Evolutionary conservation across 2,329 filamentous ascomycete species (phyloP).

Genomic region (Ceratocystis diversiconidia): DNA sequence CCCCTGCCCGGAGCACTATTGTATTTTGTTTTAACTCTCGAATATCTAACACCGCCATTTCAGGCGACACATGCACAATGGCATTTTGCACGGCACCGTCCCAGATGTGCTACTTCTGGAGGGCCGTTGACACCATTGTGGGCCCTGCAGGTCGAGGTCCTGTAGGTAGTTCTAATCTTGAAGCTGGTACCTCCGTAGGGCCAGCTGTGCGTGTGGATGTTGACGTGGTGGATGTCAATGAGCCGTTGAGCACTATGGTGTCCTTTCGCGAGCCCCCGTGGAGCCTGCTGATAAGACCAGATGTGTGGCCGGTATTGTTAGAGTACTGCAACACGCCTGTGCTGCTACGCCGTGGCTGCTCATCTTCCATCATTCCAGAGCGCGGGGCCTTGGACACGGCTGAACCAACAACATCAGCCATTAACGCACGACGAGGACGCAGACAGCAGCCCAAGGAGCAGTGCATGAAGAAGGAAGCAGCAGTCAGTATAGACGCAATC

Average conservation of each 20-base stretch:
- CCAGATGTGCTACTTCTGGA: conserved; percentile 17
- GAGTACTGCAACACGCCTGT: conserved; percentile 5
- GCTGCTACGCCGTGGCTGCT: conserved; percentile 9
- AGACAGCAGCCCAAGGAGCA: conserved; percentile 60
- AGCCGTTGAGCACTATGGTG: neutral
- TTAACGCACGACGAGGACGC: conserved; percentile 11
- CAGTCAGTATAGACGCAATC: conserved; percentile 53
- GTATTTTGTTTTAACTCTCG: conserved; percentile 8
- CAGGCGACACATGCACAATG: conserved; percentile 10
- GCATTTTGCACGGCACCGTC: conserved; percentile 7
- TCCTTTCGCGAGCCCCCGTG: neutral
- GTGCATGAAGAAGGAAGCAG: conserved; percentile 61
- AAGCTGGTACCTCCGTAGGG: too few species aligned
- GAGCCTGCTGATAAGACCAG: conserved; percentile 11
- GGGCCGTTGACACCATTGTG: too few species aligned
- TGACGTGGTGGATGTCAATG: neutral
- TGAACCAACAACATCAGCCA: conserved; percentile 7
- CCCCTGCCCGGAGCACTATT: conserved; percentile 12
- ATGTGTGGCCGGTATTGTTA: neutral
- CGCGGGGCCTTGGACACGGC: neutral
- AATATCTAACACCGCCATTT: conserved; percentile 13
- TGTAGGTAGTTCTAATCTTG: too few species aligned
- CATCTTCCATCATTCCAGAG: conserved; percentile 17
- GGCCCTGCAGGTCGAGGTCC: too few species aligned
- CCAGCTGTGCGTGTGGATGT: neutral